These are phyloP conservation scores for Kappamyces sp. DNA, from an alignment of 192 early-diverging fungal genomes.

Conservation along the genomic window DNA sequence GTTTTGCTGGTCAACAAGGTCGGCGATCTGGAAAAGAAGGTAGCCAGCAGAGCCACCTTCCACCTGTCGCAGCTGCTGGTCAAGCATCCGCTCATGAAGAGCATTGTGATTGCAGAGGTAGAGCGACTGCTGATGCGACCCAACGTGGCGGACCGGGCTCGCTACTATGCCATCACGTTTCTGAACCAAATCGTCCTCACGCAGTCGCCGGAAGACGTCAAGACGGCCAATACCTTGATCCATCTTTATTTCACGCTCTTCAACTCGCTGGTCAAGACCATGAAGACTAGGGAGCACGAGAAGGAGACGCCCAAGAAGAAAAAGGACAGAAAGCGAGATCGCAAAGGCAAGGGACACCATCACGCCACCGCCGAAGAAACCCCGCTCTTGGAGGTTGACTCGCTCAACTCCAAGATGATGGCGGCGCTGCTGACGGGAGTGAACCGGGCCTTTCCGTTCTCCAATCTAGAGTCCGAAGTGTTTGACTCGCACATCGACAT, in stretches of 20 bases:
- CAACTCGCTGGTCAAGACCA: slow-evolving; percentile 62
- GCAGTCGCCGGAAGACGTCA: slow-evolving; percentile 50
- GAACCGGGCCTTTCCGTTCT: slow-evolving; percentile 89
- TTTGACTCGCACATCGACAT: slow-evolving; percentile 78
- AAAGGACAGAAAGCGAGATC: slow-evolving; percentile 31
- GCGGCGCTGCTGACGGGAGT: slow-evolving; percentile 88
- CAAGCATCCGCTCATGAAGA: slow-evolving; percentile 81
- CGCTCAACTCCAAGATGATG: slow-evolving; percentile 75
- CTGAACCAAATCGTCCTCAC: slow-evolving; percentile 87
- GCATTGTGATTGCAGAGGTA: slow-evolving; percentile 77
- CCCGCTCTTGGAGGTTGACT: slow-evolving; percentile 39
- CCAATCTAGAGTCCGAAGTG: slow-evolving; percentile 70
- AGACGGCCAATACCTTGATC: slow-evolving; percentile 75
- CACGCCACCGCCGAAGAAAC: slow-evolving; percentile 22
- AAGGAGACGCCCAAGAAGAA: slow-evolving; percentile 42
- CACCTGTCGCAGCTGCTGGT: slow-evolving; percentile 70
- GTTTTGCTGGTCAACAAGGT: slow-evolving; percentile 90
- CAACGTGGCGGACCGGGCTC: slow-evolving; percentile 67
- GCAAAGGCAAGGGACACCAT: slow-evolving; percentile 21
- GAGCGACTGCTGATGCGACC: slow-evolving; percentile 80
- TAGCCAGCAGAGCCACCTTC: slow-evolving; percentile 77
- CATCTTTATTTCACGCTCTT: slow-evolving; percentile 91
- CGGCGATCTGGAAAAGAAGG: slow-evolving; percentile 82
- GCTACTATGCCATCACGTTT: slow-evolving; percentile 87
- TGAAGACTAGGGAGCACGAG: slow-evolving; percentile 15